phyloP scores from a whole-genome alignment of 2,329 filamentous ascomycete species.

The Diaporthe citri region DNA sequence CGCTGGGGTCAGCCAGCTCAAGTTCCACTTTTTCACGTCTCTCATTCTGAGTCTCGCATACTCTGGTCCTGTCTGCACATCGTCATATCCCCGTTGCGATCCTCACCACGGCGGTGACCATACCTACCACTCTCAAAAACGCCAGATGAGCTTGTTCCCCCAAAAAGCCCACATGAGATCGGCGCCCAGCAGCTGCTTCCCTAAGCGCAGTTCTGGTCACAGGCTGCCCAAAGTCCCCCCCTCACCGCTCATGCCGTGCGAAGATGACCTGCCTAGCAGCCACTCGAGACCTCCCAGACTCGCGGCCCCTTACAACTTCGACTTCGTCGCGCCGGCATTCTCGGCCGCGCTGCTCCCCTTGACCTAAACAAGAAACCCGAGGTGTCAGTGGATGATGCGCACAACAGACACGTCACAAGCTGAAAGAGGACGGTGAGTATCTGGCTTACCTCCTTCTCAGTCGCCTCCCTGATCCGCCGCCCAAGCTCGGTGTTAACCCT shows the following conservation, averaged over 20 bases:
- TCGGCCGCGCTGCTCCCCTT: not conserved
- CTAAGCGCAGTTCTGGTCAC: too few species aligned
- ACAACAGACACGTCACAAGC: not conserved
- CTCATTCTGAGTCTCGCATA: not conserved
- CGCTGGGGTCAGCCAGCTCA: not conserved
- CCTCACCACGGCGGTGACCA: not conserved
- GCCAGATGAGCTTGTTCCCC: not conserved
- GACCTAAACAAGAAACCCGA: not conserved
- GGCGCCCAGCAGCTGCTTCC: not conserved
- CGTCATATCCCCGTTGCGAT: slow-evolving; percentile 2
- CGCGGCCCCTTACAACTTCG: not conserved
- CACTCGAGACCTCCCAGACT: not conserved
- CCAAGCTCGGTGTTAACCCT: slow-evolving; percentile 68
- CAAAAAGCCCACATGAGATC: not conserved
- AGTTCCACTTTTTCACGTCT: not conserved
- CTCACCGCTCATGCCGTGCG: not conserved
- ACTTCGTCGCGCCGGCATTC: not conserved
- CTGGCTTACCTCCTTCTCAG: slow-evolving; percentile 58
- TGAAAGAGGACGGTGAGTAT: not conserved
- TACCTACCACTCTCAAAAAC: not conserved
- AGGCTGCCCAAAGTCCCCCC: too few species aligned
- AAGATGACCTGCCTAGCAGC: not conserved
- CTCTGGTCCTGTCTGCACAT: not conserved
- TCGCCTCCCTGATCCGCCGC: slow-evolving; percentile 62
- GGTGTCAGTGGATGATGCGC: not conserved